Conservation (phyloP, 169 alveolate species). For the Eimeria praecox region DNA sequence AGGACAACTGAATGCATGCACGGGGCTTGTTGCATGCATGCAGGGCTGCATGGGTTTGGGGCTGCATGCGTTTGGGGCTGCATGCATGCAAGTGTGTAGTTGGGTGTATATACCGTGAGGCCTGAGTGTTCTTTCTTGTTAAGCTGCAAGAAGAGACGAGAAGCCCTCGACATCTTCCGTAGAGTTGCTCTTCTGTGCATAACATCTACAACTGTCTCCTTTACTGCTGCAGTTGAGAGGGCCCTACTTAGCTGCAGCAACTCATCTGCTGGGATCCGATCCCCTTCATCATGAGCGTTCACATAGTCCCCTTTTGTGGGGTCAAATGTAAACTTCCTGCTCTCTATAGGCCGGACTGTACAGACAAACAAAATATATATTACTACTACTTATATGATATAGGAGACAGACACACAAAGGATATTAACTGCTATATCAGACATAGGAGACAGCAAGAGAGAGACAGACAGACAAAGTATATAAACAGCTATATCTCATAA, state of each 20-base stretch:
- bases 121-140: background rate
- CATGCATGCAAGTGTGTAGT: background rate
- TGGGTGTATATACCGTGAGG: background rate
- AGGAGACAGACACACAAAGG: too few relatives aligned
- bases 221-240: conserved; percentile 22
- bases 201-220: conserved; percentile 55
- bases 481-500: too few relatives aligned
- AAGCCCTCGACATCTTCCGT: conserved; percentile 43
- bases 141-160: conserved; percentile 7
- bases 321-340: conserved; percentile 46
- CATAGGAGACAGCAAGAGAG: too few relatives aligned
- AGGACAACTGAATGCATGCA: background rate
- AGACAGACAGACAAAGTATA: too few relatives aligned
- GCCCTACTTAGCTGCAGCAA: conserved; percentile 9
- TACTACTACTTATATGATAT: too few relatives aligned
- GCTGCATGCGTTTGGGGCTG: background rate
- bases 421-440: too few relatives aligned
- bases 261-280: background rate
- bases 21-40: background rate
- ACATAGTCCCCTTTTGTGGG: conserved; percentile 2
- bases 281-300: conserved; percentile 14
- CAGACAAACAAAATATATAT: background rate
- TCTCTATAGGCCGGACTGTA: background rate
- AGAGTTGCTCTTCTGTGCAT: conserved; percentile 19
- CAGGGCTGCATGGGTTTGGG: background rate